Conservation (phyloP, 2,329 filamentous ascomycete genomes). For the Colletotrichum destructivum region DNA sequence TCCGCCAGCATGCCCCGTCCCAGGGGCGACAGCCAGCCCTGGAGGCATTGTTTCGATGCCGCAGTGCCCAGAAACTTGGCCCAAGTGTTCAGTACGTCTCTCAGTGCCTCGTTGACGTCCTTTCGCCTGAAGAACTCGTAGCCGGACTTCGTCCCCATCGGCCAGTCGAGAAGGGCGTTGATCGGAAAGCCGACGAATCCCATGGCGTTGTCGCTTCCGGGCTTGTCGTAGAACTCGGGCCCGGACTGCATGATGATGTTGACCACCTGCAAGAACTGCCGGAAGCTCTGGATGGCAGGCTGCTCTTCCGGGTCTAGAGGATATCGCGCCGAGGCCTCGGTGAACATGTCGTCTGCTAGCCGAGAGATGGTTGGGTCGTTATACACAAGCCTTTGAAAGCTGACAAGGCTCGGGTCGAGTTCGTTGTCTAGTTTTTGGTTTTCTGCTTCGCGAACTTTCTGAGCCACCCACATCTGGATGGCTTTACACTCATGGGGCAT, state of each 20-base stretch:
- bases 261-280: conserved; percentile 14
- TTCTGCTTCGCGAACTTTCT: conserved; percentile 9
- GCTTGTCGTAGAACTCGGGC: conserved; percentile 8
- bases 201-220: conserved; percentile 12
- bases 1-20: conserved; percentile 40
- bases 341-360: conserved; percentile 27
- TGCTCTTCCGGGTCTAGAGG: conserved; percentile 16
- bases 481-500: not conserved
- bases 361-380: not conserved
- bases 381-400: not conserved
- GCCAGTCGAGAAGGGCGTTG: conserved; percentile 71
- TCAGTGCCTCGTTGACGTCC: conserved; percentile 66
- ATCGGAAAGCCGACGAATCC: conserved; percentile 70
- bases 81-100: conserved; percentile 67
- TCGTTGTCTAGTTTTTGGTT: not conserved
- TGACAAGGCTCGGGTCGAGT: conserved; percentile 6
- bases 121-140: conserved; percentile 68
- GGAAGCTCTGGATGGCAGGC: conserved; percentile 16
- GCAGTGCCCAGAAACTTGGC: conserved; percentile 43
- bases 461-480: not conserved
- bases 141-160: conserved; percentile 69
- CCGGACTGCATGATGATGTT: conserved; percentile 7
- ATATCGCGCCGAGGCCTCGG: conserved; percentile 9
- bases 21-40: conserved; percentile 44
- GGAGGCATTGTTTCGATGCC: conserved; percentile 43